A percentile compares a stretch with the other conserved stretches of the same genome.
phyloP scores from a whole-genome alignment of 78 protist species.

The Tieghemostelium lacteum region DNA sequence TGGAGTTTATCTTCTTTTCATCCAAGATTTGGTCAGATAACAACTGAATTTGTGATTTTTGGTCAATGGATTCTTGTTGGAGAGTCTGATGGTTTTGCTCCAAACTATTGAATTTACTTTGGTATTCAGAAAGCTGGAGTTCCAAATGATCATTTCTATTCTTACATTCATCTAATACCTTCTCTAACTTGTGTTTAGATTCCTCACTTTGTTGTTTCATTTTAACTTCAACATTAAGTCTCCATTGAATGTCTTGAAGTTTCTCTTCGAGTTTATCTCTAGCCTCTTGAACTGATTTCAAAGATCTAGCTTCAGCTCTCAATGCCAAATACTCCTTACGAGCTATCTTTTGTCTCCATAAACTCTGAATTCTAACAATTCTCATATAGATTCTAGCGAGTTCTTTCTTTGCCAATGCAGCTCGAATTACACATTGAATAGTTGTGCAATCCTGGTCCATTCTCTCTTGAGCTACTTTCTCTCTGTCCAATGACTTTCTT shows the following conservation, averaged over 20 bases:
- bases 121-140: conserved; percentile 7
- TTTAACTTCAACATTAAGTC: conserved; percentile 36
- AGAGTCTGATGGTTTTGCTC: too few species aligned
- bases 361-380: conserved; percentile 35
- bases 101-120: background rate
- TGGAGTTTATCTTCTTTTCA: too few species aligned
- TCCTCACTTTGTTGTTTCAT: conserved; percentile 64
- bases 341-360: conserved; percentile 81
- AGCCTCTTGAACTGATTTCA: conserved; percentile 37
- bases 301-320: conserved; percentile 68
- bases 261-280: conserved; percentile 76
- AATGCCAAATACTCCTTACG: conserved; percentile 18
- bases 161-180: background rate
- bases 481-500: background rate
- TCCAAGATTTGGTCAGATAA: too few species aligned
- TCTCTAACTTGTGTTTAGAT: conserved; percentile 8
- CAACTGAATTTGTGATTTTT: too few species aligned
- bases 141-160: background rate
- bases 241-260: conserved; percentile 71
- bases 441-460: conserved; percentile 13
- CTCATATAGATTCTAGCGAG: background rate
- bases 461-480: background rate
- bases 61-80: too few species aligned
- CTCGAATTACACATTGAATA: conserved; percentile 50
- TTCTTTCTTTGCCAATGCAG: background rate